phyloP scores from a whole-genome alignment of 345 rosid species.

The Moricandia arvensis region DNA sequence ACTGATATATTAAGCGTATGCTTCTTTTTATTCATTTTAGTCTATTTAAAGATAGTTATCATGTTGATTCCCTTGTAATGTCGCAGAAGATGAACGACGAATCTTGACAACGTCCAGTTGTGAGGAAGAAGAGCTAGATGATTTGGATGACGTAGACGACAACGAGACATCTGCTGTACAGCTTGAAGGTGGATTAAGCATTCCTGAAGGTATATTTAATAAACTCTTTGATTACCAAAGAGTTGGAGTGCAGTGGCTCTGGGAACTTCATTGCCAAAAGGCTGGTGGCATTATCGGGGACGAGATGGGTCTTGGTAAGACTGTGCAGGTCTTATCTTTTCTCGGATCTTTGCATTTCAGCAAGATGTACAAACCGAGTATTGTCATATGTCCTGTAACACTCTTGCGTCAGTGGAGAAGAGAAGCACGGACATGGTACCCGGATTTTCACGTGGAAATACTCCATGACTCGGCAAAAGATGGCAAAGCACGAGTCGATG shows the following conservation, averaged over 20 bases:
- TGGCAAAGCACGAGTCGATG: slow-evolving; percentile 46
- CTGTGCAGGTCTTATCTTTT: slow-evolving; percentile 88
- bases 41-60: slow-evolving; percentile 16
- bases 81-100: slow-evolving; percentile 47
- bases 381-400: slow-evolving; percentile 91
- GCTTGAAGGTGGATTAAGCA: slow-evolving; percentile 85
- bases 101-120: slow-evolving; percentile 43
- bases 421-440: slow-evolving; percentile 88
- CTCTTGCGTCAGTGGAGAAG: slow-evolving; percentile 94
- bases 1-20: slow-evolving; percentile 7
- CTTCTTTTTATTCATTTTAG: background rate
- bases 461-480: slow-evolving; percentile 93
- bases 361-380: slow-evolving; percentile 89
- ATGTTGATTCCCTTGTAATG: slow-evolving; percentile 14
- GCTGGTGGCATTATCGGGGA: slow-evolving; percentile 99
- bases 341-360: slow-evolving; percentile 95
- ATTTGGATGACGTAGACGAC: slow-evolving; percentile 47
- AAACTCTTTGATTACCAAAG: slow-evolving; percentile 93
- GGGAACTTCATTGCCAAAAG: slow-evolving; percentile 99
- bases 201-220: slow-evolving; percentile 65
- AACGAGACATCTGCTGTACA: slow-evolving; percentile 46
- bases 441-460: slow-evolving; percentile 71
- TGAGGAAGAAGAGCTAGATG: slow-evolving; percentile 63
- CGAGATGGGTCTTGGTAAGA: slow-evolving; percentile 99
- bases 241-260: slow-evolving; percentile 98